Evolutionary conservation across 495 filamentous ascomycete genomes (phyloP).

Genomic region (Sordaria brevicollis): DNA sequence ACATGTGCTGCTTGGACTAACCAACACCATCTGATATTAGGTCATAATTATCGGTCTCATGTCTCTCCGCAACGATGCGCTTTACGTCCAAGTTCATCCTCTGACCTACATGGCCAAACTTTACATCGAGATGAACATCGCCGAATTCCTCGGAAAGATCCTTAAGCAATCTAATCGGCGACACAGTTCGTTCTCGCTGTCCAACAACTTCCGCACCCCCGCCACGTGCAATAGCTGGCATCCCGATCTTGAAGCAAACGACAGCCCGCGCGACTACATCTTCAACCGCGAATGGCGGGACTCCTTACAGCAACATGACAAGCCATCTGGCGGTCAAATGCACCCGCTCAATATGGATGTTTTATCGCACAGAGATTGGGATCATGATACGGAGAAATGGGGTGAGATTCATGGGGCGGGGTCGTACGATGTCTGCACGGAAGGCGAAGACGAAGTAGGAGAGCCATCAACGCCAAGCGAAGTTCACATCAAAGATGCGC

Average conservation of each 20-base stretch:
- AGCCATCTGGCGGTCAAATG: constrained; percentile 5
- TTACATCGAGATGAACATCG: constrained; percentile 45
- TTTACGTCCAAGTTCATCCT: constrained; percentile 43
- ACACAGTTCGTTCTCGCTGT: not conserved
- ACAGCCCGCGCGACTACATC: not conserved
- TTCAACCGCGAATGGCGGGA: constrained; percentile 3
- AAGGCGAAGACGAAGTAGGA: not conserved
- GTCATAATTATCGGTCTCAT: constrained; percentile 20
- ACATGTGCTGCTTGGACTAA: not conserved
- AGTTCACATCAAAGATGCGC: not conserved
- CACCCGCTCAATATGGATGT: constrained; percentile 7
- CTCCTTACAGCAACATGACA: not conserved
- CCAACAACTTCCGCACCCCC: not conserved
- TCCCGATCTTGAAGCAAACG: not conserved
- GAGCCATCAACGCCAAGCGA: not conserved
- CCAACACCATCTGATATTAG: not conserved
- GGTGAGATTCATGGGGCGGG: not conserved
- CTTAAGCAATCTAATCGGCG: constrained; percentile 11
- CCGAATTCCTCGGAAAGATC: constrained; percentile 34
- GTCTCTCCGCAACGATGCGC: constrained; percentile 15
- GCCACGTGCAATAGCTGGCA: not conserved
- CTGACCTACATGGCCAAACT: constrained; percentile 41
- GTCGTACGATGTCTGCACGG: not conserved
- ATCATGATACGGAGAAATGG: not conserved
- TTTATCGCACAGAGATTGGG: not conserved